phyloP scores from a whole-genome alignment of 345 rosid species.

The Citrus unshiu region DNA sequence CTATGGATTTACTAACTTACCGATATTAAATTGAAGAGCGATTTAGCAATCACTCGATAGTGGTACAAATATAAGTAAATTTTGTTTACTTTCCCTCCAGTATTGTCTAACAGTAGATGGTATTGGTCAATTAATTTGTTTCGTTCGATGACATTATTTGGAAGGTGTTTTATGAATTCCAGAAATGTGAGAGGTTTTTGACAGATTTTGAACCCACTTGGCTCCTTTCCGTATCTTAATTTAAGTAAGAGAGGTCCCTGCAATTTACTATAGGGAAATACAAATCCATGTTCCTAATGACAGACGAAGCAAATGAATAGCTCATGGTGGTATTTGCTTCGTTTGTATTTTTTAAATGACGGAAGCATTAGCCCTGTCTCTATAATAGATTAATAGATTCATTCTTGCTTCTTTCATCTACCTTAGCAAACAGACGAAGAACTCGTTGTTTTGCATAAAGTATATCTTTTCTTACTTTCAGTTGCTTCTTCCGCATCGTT shows the following conservation, averaged over 20 bases:
- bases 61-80: not conserved
- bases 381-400: not conserved
- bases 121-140: not conserved
- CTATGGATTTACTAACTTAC: not conserved
- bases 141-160: not conserved
- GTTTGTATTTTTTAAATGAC: too few relatives aligned
- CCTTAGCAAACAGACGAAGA: not conserved
- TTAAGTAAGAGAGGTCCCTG: not conserved
- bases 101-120: not conserved
- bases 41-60: not conserved
- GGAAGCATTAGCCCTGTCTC: too few relatives aligned
- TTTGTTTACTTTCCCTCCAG: not conserved
- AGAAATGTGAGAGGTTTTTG: not conserved
- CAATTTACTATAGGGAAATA: not conserved
- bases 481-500: not conserved
- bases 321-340: too few relatives aligned
- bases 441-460: not conserved
- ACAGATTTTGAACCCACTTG: not conserved
- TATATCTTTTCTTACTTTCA: not conserved
- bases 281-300: too few relatives aligned
- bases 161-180: not conserved
- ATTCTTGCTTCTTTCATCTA: not conserved
- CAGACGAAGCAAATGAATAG: too few relatives aligned
- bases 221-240: not conserved
- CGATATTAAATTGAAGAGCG: not conserved